A percentile compares a stretch with the other conserved stretches of the same genome.
Conservation (phyloP, 352 stramenopile species). For the Phytophthora megakarya region DNA sequence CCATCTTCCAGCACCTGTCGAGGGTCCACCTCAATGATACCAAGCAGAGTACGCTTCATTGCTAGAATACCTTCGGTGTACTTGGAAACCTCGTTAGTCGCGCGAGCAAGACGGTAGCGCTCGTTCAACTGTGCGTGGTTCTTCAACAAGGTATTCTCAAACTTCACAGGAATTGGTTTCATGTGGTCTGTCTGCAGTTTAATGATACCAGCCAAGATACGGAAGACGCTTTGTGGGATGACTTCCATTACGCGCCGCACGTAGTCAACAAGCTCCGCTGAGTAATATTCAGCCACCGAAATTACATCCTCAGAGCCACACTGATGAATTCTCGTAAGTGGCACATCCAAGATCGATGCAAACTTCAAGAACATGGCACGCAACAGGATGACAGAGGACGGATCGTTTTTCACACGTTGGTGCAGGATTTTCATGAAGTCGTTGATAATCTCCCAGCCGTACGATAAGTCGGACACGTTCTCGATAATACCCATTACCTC, state of each 20-base stretch:
- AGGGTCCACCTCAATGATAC: conserved; percentile 94
- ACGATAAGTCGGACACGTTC: conserved; percentile 94
- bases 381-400: conserved; percentile 92
- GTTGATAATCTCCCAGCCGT: conserved; percentile 94
- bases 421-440: conserved; percentile 95
- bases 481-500: conserved; percentile 93
- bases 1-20: conserved; percentile 93
- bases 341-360: conserved; percentile 93
- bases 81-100: conserved; percentile 95
- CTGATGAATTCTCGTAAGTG: conserved; percentile 92
- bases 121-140: conserved; percentile 92
- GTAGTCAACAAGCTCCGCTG: conserved; percentile 93
- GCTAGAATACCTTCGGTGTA: conserved; percentile 95
- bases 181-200: conserved; percentile 93
- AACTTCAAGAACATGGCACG: conserved; percentile 95
- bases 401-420: conserved; percentile 92
- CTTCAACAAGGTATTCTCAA: conserved; percentile 93
- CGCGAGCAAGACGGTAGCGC: conserved; percentile 91
- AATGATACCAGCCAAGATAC: conserved; percentile 93
- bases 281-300: conserved; percentile 95
- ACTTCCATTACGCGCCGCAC: conserved; percentile 95
- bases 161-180: conserved; percentile 90
- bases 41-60: conserved; percentile 95
- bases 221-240: conserved; percentile 94
- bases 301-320: conserved; percentile 92